These are phyloP conservation scores for Penicillium ucsense DNA, from an alignment of 495 filamentous ascomycete genomes.

Conservation along the genomic window DNA sequence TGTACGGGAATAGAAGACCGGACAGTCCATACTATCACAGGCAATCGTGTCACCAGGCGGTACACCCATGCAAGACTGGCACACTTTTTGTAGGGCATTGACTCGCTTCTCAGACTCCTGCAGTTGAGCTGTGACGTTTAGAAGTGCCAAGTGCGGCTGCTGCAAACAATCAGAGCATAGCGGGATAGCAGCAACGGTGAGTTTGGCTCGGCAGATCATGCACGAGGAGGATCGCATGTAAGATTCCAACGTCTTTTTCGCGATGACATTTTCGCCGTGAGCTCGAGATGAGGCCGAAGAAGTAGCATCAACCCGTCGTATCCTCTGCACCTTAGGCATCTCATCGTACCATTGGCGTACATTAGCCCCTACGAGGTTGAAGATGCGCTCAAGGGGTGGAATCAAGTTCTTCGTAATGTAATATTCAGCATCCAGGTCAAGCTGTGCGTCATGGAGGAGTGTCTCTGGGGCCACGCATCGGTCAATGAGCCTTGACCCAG, in stretches of 20 bases:
- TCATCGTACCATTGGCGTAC: conserved; percentile 90
- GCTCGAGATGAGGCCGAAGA: background rate
- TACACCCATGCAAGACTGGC: conserved; percentile 70
- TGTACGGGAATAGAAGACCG: conserved; percentile 80
- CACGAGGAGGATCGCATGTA: conserved; percentile 78
- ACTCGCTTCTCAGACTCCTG: conserved; percentile 53
- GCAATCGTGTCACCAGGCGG: conserved; percentile 63
- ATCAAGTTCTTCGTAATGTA: conserved; percentile 95
- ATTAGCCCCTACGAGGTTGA: conserved; percentile 92
- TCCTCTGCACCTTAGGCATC: conserved; percentile 82
- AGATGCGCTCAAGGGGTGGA: conserved; percentile 89
- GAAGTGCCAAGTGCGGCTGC: conserved; percentile 46
- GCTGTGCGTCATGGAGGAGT: conserved; percentile 62
- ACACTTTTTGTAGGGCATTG: conserved; percentile 60
- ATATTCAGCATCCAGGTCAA: conserved; percentile 91
- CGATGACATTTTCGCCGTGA: background rate
- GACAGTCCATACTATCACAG: conserved; percentile 87
- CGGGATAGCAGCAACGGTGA: conserved; percentile 36
- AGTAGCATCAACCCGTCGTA: conserved; percentile 44
- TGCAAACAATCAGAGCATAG: conserved; percentile 58
- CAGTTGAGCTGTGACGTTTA: conserved; percentile 50
- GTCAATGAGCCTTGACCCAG: conserved; percentile 77
- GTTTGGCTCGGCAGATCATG: conserved; percentile 62
- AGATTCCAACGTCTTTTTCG: conserved; percentile 51
- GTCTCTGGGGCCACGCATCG: conserved; percentile 82